Conservation (phyloP, 495 filamentous ascomycete species). For the Lasiosphaeria ovina region DNA sequence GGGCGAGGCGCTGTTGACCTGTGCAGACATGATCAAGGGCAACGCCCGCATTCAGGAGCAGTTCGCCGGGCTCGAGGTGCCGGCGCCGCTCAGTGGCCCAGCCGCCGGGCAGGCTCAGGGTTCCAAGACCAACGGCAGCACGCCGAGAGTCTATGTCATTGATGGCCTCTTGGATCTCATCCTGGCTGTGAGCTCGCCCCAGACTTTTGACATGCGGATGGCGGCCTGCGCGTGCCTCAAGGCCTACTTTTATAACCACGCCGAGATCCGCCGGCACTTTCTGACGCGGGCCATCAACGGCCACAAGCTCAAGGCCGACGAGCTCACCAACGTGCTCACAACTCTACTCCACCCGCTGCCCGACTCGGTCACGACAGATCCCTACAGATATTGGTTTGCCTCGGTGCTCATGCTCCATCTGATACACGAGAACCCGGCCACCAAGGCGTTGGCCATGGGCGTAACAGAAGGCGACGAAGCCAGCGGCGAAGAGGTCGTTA, state of each 20-base stretch:
- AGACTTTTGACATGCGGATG: constrained; percentile 74
- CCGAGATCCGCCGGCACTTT: constrained; percentile 78
- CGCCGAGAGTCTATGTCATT: constrained; percentile 78
- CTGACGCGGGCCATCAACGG: constrained; percentile 85
- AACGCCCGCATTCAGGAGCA: constrained; percentile 77
- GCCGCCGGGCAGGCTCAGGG: constrained; percentile 39
- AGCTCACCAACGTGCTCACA: constrained; percentile 87
- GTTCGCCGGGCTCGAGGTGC: constrained; percentile 81
- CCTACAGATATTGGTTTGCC: constrained; percentile 90
- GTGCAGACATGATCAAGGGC: constrained; percentile 83
- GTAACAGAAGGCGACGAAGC: constrained; percentile 88
- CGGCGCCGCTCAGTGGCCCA: constrained; percentile 50
- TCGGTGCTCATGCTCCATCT: constrained; percentile 86
- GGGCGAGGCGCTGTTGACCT: constrained; percentile 79
- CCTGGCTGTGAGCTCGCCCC: constrained; percentile 62
- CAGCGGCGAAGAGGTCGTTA: constrained; percentile 91
- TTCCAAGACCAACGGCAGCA: constrained; percentile 43
- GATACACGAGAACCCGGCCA: constrained; percentile 75
- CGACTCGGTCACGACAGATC: constrained; percentile 63
- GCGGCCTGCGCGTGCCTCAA: constrained; percentile 87
- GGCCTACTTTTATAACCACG: constrained; percentile 82
- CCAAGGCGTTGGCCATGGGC: constrained; percentile 74
- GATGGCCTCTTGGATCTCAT: constrained; percentile 88
- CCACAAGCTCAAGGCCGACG: constrained; percentile 72
- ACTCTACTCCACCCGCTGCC: constrained; percentile 66